These are phyloP conservation scores for Cymbidium sinense DNA, from an alignment of 106 monocot species.

Conservation along the genomic window DNA sequence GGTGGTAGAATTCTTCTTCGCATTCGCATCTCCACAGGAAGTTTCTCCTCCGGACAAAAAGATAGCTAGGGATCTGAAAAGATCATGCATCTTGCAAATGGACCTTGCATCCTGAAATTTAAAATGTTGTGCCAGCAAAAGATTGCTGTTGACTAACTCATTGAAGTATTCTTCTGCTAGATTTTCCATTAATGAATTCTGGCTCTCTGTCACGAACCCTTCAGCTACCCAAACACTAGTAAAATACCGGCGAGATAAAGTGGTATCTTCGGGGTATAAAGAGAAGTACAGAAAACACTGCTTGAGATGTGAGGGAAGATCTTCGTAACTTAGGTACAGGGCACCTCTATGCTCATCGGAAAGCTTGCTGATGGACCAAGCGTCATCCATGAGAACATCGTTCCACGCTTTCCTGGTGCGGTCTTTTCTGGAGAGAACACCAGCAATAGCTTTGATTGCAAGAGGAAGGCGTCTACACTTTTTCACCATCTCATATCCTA, in stretches of 20 bases:
- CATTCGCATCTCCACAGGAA: background rate
- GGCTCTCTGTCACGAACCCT: slow-evolving; percentile 13
- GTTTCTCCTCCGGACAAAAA: slow-evolving; percentile 13
- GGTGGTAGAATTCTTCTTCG: background rate
- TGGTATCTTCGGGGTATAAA: slow-evolving; percentile 8
- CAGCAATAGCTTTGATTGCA: slow-evolving; percentile 34
- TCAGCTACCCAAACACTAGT: slow-evolving; percentile 11
- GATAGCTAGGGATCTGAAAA: slow-evolving; percentile 20
- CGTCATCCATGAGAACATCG: slow-evolving; percentile 14
- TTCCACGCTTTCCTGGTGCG: slow-evolving; percentile 17
- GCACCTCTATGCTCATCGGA: slow-evolving; percentile 14
- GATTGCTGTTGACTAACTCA: slow-evolving; percentile 16
- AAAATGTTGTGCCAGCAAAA: slow-evolving; percentile 12
- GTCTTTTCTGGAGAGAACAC: slow-evolving; percentile 20
- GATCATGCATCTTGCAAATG: slow-evolving; percentile 33
- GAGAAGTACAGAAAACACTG: slow-evolving; percentile 30
- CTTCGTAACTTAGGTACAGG: slow-evolving; percentile 31
- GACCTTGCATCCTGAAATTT: background rate
- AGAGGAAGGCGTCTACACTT: slow-evolving; percentile 45
- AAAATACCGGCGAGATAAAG: background rate
- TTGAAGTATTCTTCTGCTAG: slow-evolving; percentile 27
- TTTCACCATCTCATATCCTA: slow-evolving; percentile 23
- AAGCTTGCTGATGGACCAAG: slow-evolving; percentile 21
- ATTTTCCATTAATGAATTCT: slow-evolving; percentile 18
- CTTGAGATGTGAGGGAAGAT: slow-evolving; percentile 28